These are phyloP conservation scores for Pestalotiopsis sp. DNA, from an alignment of 2,329 filamentous ascomycete species.

Conservation along the genomic window DNA sequence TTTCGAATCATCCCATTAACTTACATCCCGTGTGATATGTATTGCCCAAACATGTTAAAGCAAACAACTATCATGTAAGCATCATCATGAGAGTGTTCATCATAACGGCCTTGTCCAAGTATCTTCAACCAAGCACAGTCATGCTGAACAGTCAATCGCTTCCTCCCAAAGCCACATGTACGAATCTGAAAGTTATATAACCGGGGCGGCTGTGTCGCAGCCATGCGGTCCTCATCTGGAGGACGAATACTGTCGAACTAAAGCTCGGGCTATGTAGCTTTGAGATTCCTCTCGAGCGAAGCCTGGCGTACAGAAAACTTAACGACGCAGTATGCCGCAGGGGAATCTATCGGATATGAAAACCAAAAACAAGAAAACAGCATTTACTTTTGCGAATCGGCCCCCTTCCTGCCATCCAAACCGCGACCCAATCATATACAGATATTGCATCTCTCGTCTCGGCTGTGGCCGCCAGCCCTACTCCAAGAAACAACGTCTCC, in stretches of 20 bases:
- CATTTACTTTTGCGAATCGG: constrained; percentile 25
- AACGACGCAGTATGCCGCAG: constrained; percentile 22
- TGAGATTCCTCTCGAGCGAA: constrained; percentile 27
- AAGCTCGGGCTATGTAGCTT: constrained; percentile 22
- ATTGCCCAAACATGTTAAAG: too few species aligned
- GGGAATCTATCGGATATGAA: constrained; percentile 33
- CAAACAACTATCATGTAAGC: too few species aligned
- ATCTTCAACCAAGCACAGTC: too few species aligned
- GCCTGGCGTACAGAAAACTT: constrained; percentile 24
- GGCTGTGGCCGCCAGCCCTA: constrained; percentile 11
- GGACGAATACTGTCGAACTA: constrained; percentile 29
- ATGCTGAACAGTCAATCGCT: neutral
- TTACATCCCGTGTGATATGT: too few species aligned
- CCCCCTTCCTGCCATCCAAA: constrained; percentile 24
- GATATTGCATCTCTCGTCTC: constrained; percentile 23
- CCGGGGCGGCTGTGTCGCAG: constrained; percentile 21
- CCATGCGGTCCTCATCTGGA: constrained; percentile 29
- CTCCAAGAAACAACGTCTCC: neutral
- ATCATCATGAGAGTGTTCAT: too few species aligned
- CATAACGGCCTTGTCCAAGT: too few species aligned
- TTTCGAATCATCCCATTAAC: too few species aligned
- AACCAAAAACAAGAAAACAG: constrained; percentile 22
- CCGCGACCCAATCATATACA: constrained; percentile 30
- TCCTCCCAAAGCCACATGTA: neutral
- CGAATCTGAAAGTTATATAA: constrained; percentile 29